These are phyloP conservation scores for Quaeritorhiza haematococci DNA, from an alignment of 371 early-diverging fungal species.

Conservation along the genomic window DNA sequence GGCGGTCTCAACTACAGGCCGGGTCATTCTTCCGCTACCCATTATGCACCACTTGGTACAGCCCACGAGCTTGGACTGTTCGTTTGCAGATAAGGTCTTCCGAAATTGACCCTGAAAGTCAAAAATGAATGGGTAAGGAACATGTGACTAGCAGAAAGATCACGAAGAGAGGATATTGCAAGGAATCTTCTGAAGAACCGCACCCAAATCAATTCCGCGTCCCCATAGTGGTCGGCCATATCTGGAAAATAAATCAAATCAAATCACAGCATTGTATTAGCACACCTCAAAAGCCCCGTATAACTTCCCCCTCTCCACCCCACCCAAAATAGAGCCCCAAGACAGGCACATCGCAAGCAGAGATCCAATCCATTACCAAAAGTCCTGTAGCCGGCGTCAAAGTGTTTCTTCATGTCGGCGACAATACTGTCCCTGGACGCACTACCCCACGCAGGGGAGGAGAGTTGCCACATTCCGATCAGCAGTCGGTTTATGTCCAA, in stretches of 20 bases:
- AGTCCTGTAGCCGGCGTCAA: conserved; percentile 5
- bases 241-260: not conserved
- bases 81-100: not conserved
- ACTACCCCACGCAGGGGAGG: conserved; percentile 4
- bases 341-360: not conserved
- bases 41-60: conserved; percentile 9
- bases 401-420: conserved; percentile 1
- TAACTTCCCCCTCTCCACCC: too few species aligned
- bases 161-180: not conserved
- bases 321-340: too few species aligned
- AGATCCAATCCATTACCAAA: not conserved
- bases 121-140: too few species aligned
- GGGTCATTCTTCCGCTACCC: conserved; percentile 7
- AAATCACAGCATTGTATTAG: too few species aligned
- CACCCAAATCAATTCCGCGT: not conserved
- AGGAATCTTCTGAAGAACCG: not conserved
- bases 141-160: too few species aligned
- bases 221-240: conserved; percentile 6
- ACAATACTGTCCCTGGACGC: not conserved
- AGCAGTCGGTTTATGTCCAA: not conserved
- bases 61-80: not conserved
- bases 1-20: conserved; percentile 7
- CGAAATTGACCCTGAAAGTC: not conserved
- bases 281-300: too few species aligned
- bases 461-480: not conserved